Conservation (phyloP, 1,284 basidiomycete species). For the Cutaneotrichosporon cyanovorans region DNA sequence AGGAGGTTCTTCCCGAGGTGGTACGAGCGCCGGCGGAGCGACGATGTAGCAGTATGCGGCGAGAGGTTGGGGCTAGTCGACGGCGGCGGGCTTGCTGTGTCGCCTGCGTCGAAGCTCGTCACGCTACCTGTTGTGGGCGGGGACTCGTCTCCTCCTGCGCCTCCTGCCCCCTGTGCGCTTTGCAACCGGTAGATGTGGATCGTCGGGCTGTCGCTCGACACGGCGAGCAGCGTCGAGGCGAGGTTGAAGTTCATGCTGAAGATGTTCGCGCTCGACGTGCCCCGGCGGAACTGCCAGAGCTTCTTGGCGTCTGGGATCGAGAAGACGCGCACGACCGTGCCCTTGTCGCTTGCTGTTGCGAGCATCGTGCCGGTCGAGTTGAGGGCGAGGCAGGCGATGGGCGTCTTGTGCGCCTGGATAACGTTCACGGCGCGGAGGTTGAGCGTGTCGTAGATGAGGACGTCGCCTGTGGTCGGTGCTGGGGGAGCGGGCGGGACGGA, state of each 20-base stretch:
- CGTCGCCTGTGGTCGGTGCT: conserved; percentile 65
- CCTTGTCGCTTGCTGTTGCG: conserved; percentile 90
- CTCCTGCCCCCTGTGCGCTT: conserved; percentile 4
- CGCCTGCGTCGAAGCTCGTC: conserved; percentile 23
- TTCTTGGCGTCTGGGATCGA: conserved; percentile 84
- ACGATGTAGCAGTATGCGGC: conserved; percentile 25
- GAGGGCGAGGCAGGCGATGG: conserved; percentile 78
- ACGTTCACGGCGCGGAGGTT: conserved; percentile 87
- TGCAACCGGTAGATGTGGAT: conserved; percentile 92
- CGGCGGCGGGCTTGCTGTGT: conserved; percentile 24
- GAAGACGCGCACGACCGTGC: conserved; percentile 95
- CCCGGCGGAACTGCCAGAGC: conserved; percentile 88
- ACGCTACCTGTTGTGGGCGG: conserved; percentile 7
- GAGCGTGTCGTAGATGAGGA: conserved; percentile 87
- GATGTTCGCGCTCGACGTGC: conserved; percentile 77
- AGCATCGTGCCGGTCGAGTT: conserved; percentile 84
- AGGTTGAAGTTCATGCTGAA: conserved; percentile 89
- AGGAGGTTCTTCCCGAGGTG: conserved; percentile 73
- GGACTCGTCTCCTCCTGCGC: conserved; percentile 3
- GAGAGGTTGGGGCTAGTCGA: conserved; percentile 1
- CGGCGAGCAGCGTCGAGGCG: conserved; percentile 73
- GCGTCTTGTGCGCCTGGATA: conserved; percentile 93
- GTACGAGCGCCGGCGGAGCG: conserved; percentile 55
- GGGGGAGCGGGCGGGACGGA: conserved; percentile 41
- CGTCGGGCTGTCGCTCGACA: conserved; percentile 87